Conservation (phyloP, 257 asterid genomes). For the Penstemon davidsonii region DNA sequence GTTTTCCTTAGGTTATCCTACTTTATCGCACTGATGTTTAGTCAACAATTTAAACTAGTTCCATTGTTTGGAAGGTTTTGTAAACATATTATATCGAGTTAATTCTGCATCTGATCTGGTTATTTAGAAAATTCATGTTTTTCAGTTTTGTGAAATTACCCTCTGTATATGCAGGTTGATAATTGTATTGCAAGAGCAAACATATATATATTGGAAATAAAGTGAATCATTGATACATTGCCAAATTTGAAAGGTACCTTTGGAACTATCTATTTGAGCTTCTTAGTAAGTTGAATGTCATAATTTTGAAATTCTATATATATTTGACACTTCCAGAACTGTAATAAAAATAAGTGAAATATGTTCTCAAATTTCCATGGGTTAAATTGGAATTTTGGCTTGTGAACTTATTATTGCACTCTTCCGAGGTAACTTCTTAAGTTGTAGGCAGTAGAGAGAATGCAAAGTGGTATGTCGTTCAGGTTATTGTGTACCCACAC, state of each 20-base stretch:
- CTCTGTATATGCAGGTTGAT: conserved; percentile 61
- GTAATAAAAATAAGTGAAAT: background rate
- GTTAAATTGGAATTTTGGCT: background rate
- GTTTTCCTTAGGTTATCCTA: too few relatives aligned
- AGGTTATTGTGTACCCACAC: too few relatives aligned
- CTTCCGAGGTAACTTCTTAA: too few relatives aligned
- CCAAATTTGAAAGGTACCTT: conserved; percentile 75
- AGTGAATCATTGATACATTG: conserved; percentile 77
- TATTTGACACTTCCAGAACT: background rate
- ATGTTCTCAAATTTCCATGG: background rate
- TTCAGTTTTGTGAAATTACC: conserved; percentile 17
- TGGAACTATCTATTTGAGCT: conserved; percentile 7
- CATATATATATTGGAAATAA: conserved; percentile 69
- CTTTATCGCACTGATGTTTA: too few relatives aligned
- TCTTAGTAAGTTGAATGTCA: conserved; percentile 5
- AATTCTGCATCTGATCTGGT: conserved; percentile 25
- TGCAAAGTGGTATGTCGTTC: too few relatives aligned
- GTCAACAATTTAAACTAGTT: background rate
- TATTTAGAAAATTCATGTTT: conserved; percentile 16
- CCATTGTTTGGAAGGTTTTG: conserved; percentile 21
- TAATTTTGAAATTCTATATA: background rate
- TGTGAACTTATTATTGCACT: background rate
- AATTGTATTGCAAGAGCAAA: conserved; percentile 75
- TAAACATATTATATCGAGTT: background rate
- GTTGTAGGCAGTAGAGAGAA: too few relatives aligned